A percentile compares a stretch with the other conserved stretches of the same genome.
These are phyloP conservation scores for Theobroma grandiflorum DNA, from an alignment of 441 rosid species.

Conservation along the genomic window DNA sequence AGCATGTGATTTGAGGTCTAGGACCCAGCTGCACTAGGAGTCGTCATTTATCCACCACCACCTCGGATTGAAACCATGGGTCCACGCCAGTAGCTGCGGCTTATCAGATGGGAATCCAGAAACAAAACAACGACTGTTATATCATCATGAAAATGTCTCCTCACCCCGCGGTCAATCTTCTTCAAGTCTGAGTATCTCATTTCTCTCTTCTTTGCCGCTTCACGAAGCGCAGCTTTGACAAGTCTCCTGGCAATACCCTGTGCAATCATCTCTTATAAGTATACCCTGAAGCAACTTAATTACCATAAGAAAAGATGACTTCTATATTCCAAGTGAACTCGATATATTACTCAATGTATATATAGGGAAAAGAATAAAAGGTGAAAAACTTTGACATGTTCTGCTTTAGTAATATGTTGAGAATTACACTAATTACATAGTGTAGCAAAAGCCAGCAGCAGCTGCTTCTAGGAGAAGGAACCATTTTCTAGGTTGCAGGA, in stretches of 20 bases:
- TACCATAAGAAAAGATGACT: background rate
- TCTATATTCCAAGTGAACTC: background rate
- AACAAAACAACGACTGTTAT: slow-evolving; percentile 83
- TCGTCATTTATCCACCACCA: slow-evolving; percentile 43
- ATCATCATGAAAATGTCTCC: slow-evolving; percentile 97
- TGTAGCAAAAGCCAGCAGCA: background rate
- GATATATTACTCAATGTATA: background rate
- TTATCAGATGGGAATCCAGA: slow-evolving; percentile 62
- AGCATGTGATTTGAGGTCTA: slow-evolving; percentile 23
- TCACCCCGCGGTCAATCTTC: slow-evolving; percentile 88
- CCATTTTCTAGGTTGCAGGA: background rate
- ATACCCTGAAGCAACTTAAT: slow-evolving; percentile 8
- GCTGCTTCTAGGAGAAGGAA: background rate
- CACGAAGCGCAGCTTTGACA: slow-evolving; percentile 72
- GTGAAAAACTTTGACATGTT: background rate
- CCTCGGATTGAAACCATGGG: slow-evolving; percentile 69
- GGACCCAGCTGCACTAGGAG: slow-evolving; percentile 44
- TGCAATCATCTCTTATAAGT: slow-evolving; percentile 15
- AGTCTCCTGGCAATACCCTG: slow-evolving; percentile 87
- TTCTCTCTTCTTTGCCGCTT: slow-evolving; percentile 92
- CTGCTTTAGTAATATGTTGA: background rate
- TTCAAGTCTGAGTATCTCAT: slow-evolving; percentile 93
- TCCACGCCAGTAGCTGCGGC: slow-evolving; percentile 47
- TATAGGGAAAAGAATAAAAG: background rate
- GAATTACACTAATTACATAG: background rate